phyloP scores from a whole-genome alignment of 345 rosid genomes.

The Psidium friedrichsthalianum region DNA sequence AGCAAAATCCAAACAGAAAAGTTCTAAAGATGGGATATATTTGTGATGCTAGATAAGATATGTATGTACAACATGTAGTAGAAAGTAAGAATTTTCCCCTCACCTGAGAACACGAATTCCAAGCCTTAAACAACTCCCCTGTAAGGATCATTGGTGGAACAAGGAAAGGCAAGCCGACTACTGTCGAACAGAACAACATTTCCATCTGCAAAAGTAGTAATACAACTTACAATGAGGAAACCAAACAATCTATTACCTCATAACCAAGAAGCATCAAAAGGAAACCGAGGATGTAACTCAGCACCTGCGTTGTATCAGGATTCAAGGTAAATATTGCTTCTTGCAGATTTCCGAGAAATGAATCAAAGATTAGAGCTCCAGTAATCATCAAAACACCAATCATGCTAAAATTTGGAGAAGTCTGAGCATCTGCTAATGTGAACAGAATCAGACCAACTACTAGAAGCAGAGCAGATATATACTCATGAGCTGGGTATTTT shows the following conservation, averaged over 20 bases:
- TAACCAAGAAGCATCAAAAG: background rate
- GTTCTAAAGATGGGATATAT: background rate
- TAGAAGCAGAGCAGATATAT: conserved; percentile 67
- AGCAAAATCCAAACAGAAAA: background rate
- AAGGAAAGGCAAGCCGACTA: conserved; percentile 85
- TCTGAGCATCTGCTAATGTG: conserved; percentile 90
- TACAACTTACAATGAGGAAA: background rate
- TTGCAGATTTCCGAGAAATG: conserved; percentile 81
- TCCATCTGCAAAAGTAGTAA: conserved; percentile 47
- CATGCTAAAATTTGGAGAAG: conserved; percentile 82
- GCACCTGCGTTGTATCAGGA: conserved; percentile 79
- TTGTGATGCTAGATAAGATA: background rate
- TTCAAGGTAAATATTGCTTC: conserved; percentile 87
- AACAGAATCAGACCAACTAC: conserved; percentile 81
- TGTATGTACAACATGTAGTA: background rate
- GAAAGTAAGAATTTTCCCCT: background rate
- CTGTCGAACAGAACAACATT: conserved; percentile 90
- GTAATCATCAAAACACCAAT: conserved; percentile 77
- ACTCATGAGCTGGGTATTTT: conserved; percentile 76
- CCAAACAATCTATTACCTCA: background rate
- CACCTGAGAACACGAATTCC: conserved; percentile 93
- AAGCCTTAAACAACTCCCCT: conserved; percentile 89
- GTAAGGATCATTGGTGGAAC: conserved; percentile 90
- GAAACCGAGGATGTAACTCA: background rate
- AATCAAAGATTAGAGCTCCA: conserved; percentile 86